A percentile compares a stretch with the other conserved stretches of the same genome.
phyloP scores from a whole-genome alignment of 2,329 filamentous ascomycete species.

The Pezicula carpinea region DNA sequence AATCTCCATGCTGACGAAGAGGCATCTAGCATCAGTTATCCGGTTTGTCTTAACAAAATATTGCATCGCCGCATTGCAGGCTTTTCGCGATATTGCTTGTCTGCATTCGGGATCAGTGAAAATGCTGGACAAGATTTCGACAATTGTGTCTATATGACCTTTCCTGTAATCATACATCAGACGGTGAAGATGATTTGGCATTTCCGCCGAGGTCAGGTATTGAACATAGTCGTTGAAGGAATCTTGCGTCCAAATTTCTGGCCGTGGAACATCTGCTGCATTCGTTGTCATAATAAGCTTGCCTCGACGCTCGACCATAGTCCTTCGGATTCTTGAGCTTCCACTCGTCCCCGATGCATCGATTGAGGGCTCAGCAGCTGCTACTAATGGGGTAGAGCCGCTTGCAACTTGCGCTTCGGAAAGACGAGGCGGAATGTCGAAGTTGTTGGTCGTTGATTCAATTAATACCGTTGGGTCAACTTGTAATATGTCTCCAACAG shows the following conservation, averaged over 20 bases:
- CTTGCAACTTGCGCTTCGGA: no score
- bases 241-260: conserved; percentile 26
- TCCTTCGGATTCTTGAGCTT: conserved; percentile 24
- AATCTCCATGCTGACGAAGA: conserved; percentile 32
- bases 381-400: no score
- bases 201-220: conserved; percentile 27
- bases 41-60: conserved; percentile 32
- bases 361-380: no score
- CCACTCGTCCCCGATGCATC: no score
- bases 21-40: conserved; percentile 24
- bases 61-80: conserved; percentile 34
- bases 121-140: conserved; percentile 23
- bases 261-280: conserved; percentile 11
- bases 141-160: conserved; percentile 15
- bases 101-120: conserved; percentile 29
- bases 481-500: conserved; percentile 13
- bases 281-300: conserved; percentile 6
- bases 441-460: not conserved
- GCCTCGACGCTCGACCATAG: conserved; percentile 1
- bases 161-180: conserved; percentile 13
- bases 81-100: conserved; percentile 32
- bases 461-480: conserved; percentile 9
- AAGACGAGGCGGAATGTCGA: no score
- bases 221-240: conserved; percentile 35
- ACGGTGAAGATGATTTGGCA: conserved; percentile 14